A percentile compares a stretch with the other conserved stretches of the same genome.
Evolutionary conservation across 139 green algal species (phyloP).

Genomic region (Chlamydomonas urium): DNA sequence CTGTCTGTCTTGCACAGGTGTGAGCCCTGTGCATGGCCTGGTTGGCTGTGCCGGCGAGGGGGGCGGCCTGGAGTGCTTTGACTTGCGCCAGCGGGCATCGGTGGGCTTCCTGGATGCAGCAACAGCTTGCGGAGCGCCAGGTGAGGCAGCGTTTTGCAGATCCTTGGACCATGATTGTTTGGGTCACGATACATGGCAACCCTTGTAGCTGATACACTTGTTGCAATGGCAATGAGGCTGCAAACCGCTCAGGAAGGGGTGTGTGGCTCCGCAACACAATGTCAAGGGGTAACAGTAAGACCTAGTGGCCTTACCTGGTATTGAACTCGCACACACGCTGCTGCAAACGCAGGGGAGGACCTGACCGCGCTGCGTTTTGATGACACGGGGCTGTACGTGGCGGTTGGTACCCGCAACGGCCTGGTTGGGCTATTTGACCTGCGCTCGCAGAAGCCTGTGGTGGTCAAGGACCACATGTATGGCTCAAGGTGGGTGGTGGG

Average conservation of each 20-base stretch:
- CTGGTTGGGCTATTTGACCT: conserved; percentile 88
- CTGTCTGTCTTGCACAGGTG: conserved; percentile 10
- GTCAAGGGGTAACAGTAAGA: too few species aligned
- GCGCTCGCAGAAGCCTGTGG: conserved; percentile 60
- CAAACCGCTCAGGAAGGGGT: too few species aligned
- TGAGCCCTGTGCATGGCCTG: conserved; percentile 71
- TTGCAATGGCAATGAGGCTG: too few species aligned
- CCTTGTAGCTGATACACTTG: too few species aligned
- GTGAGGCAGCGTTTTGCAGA: conserved; percentile 19
- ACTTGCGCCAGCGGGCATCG: conserved; percentile 57
- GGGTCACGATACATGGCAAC: too few species aligned
- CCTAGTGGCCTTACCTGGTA: not conserved
- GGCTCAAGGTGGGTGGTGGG: conserved; percentile 33
- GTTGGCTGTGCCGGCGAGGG: conserved; percentile 82
- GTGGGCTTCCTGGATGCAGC: conserved; percentile 66
- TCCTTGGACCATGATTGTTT: too few species aligned
- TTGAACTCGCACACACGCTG: not conserved
- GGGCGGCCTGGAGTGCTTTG: conserved; percentile 91
- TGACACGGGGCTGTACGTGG: conserved; percentile 72
- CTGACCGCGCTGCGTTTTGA: conserved; percentile 89
- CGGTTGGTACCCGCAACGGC: conserved; percentile 79
- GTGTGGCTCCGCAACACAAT: too few species aligned
- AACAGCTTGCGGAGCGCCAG: conserved; percentile 47
- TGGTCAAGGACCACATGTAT: conserved; percentile 98
- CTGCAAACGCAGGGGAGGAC: conserved; percentile 15